phyloP scores from a whole-genome alignment of 768 basidiomycete genomes.

The Podaxis sp. region DNA sequence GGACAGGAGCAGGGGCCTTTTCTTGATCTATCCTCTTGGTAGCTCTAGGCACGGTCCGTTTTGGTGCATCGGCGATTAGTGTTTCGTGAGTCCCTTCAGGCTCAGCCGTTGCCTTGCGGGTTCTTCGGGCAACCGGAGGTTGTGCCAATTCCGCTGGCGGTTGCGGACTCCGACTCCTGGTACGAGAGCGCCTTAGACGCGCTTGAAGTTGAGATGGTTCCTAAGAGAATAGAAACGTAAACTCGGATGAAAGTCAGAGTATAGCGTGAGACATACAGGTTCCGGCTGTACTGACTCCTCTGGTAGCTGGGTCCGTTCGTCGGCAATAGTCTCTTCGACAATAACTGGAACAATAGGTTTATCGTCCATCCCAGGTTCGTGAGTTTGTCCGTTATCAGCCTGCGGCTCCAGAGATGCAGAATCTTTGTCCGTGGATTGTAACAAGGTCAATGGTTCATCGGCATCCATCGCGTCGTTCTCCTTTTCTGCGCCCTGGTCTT shows the following conservation, averaged over 20 bases:
- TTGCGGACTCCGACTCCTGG: conserved; percentile 2
- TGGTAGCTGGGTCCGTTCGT: background rate
- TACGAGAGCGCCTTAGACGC: conserved; percentile 2
- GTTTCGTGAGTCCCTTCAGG: conserved; percentile 2
- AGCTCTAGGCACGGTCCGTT: background rate
- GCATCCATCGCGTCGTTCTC: conserved; percentile 17
- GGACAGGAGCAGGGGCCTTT: background rate
- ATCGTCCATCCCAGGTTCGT: background rate
- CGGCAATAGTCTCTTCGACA: conserved; percentile 14
- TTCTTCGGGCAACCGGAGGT: background rate
- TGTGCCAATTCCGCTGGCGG: background rate
- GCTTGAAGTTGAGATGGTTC: background rate
- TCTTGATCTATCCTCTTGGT: background rate
- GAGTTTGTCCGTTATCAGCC: background rate
- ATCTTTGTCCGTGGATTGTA: conserved; percentile 1
- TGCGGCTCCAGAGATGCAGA: background rate
- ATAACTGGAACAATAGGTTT: conserved; percentile 8
- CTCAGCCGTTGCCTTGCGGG: background rate
- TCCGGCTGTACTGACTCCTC: background rate
- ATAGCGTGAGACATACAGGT: background rate
- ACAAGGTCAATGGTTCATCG: conserved; percentile 1
- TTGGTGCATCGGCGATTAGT: background rate
- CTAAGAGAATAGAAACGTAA: background rate
- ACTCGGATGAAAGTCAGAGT: background rate
- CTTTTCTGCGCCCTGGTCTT: background rate